Evolutionary conservation across 1,284 basidiomycete genomes (phyloP).

Genomic region (Coniophora puteana): DNA sequence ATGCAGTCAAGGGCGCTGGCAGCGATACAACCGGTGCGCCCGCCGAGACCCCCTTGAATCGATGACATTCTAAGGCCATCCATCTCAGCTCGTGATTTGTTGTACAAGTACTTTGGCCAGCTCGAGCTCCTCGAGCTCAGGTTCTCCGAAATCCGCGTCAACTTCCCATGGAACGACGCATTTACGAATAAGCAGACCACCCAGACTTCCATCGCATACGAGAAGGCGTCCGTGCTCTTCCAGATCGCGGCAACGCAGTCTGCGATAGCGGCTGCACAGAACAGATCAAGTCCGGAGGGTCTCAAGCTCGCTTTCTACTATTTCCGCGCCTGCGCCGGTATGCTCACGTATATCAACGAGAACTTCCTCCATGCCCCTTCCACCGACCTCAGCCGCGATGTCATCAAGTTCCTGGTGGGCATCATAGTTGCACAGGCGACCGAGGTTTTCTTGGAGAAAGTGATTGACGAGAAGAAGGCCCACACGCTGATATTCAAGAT

Average conservation of each 20-base stretch:
- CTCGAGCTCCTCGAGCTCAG: constrained; percentile 96
- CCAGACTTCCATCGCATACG: constrained; percentile 95
- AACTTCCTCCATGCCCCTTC: constrained; percentile 98
- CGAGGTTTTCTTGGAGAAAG: constrained; percentile 96
- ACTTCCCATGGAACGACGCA: constrained; percentile 96
- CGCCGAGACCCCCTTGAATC: not conserved
- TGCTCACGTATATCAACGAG: constrained; percentile 99
- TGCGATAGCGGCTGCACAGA: constrained; percentile 81
- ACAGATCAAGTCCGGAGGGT: constrained; percentile 88
- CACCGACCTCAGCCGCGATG: constrained; percentile 93
- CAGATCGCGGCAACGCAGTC: constrained; percentile 95
- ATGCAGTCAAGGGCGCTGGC: constrained; percentile 92
- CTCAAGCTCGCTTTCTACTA: constrained; percentile 93
- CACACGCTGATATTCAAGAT: constrained; percentile 81
- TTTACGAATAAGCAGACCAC: constrained; percentile 93
- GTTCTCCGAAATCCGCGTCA: constrained; percentile 94
- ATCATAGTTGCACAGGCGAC: constrained; percentile 91
- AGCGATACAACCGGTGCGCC: constrained; percentile 84
- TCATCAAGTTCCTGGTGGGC: constrained; percentile 88
- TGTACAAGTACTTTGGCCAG: constrained; percentile 99
- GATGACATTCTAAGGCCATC: constrained; percentile 1
- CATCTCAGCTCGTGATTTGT: constrained; percentile 77
- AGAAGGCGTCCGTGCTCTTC: constrained; percentile 98
- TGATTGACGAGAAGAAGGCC: constrained; percentile 86
- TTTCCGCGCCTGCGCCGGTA: constrained; percentile 90